Percentiles rank a stretch among this genome's conserved stretches.
phyloP scores from a whole-genome alignment of 495 filamentous ascomycete species.

The Opeltia flavorubescens region DNA sequence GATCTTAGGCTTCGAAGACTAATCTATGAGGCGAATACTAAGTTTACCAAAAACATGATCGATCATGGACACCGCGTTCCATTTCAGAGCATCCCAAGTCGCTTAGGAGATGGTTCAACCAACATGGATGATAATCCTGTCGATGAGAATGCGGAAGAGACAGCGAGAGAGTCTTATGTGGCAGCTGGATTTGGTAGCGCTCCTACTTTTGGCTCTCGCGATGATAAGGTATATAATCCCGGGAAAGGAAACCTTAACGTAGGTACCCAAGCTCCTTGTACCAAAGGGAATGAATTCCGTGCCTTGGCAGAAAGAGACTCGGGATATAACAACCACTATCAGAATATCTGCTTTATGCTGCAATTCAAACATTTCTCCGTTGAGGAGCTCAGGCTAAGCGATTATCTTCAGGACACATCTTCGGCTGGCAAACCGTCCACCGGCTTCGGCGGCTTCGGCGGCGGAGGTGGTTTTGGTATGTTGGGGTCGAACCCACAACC shows the following conservation, averaged over 20 bases:
- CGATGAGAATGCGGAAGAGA: not conserved
- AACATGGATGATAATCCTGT: no score
- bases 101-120: not conserved
- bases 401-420: not conserved
- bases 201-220: not conserved
- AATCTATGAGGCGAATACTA: constrained; percentile 3
- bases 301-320: not conserved
- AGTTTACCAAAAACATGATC: constrained; percentile 1
- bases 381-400: constrained; percentile 6
- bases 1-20: constrained; percentile 3
- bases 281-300: not conserved
- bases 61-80: constrained; percentile 1
- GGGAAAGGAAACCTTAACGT: not conserved
- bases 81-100: not conserved
- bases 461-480: not conserved
- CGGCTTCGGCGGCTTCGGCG: no score
- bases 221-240: not conserved
- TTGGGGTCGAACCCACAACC: not conserved
- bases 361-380: not conserved
- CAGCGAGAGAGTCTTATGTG: not conserved
- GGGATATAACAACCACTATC: not conserved
- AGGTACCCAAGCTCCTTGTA: not conserved
- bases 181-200: not conserved
- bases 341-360: not conserved
- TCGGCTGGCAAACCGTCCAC: not conserved